Evolutionary conservation across 768 basidiomycete species (phyloP), one percentile per base, ranked within the genome.

Genomic region (Strobilomyces confusus): DNA sequence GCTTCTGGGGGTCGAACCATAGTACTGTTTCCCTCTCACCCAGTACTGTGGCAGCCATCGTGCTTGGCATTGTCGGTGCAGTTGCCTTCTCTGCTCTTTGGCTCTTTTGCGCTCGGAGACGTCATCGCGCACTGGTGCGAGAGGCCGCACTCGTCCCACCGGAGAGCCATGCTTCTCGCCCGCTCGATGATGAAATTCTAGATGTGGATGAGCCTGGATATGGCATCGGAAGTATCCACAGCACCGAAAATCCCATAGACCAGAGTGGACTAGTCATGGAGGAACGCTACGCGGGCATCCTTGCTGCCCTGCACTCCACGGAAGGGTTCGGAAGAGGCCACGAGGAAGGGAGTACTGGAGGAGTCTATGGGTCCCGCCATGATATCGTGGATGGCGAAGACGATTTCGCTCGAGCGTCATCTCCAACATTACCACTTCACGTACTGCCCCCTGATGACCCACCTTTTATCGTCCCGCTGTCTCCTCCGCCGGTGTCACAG

Each of bases 61-160:
- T 60, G 2, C 54, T 69, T 14, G 69, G 69, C 20, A 48, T 67
- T 15, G 44, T 60, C 5, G 68, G 67, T 25, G 56, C 62, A 4
- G 17, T 67, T 45, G 63, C 63, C 14, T 69, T 69, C 38, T 55
- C 62, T 3, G 49, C 40, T 34, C 56, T 69, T 4, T 71, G 67
- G 69, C 59, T 71, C 17, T 65, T 67, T 36, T 69, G 68, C n/a
- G 67, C 69, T 38, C 63, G 65, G 25, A 61, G 63, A 48, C 67
- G 69, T 25, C 65, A 62, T 52, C 69, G 62, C 26, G 46, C 52
- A 26, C 52, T 69, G 20, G 42, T 45, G 36, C 61, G 42, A 25
- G 67, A 67, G 20, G 51, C 63, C 38, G 53, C 52, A 6, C 29
- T 57, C 22, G 20, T 58, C n/a, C 40, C 30, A 2, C 52, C 57